phyloP scores from a whole-genome alignment of 805 yeast genomes.

The Pichia pseudocactophila region DNA sequence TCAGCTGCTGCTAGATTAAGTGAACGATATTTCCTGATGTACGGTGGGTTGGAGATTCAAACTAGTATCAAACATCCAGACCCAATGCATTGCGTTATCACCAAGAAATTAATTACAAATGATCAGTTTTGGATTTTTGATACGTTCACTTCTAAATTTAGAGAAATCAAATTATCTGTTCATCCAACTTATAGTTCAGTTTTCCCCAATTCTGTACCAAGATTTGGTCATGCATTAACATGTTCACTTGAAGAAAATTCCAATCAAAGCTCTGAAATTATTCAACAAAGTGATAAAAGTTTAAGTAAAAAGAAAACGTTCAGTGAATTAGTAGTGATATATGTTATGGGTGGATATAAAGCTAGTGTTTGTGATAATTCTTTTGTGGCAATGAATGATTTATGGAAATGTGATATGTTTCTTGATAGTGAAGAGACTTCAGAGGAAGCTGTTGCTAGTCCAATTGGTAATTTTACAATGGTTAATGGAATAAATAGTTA shows the following conservation, averaged over 20 bases:
- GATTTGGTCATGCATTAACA: conserved; percentile 26
- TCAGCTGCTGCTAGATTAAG: conserved; percentile 42
- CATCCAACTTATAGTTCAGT: conserved; percentile 24
- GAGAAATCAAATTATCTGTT: conserved; percentile 31
- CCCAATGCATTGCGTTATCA: conserved; percentile 33
- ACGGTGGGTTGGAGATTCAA: conserved; percentile 57
- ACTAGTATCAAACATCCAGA: conserved; percentile 25
- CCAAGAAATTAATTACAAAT: conserved; percentile 26
- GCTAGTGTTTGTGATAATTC: conserved; percentile 22
- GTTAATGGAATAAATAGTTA: conserved; percentile 16
- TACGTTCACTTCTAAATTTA: conserved; percentile 37
- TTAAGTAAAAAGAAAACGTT: neutral
- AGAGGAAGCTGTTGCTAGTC: conserved; percentile 24
- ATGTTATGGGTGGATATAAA: conserved; percentile 43
- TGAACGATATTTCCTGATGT: conserved; percentile 47
- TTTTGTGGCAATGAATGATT: conserved; percentile 27
- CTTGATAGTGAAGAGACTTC: conserved; percentile 27
- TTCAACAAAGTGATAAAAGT: neutral
- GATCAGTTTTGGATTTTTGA: conserved; percentile 55
- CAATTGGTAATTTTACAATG: conserved; percentile 24
- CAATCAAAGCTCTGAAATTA: neutral
- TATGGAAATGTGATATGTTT: conserved; percentile 28
- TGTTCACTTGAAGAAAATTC: conserved; percentile 24
- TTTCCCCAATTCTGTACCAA: conserved; percentile 22
- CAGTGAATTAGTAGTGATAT: conserved; percentile 26